Conservation (phyloP, 768 basidiomycete genomes). For the Agaricus blazei region DNA sequence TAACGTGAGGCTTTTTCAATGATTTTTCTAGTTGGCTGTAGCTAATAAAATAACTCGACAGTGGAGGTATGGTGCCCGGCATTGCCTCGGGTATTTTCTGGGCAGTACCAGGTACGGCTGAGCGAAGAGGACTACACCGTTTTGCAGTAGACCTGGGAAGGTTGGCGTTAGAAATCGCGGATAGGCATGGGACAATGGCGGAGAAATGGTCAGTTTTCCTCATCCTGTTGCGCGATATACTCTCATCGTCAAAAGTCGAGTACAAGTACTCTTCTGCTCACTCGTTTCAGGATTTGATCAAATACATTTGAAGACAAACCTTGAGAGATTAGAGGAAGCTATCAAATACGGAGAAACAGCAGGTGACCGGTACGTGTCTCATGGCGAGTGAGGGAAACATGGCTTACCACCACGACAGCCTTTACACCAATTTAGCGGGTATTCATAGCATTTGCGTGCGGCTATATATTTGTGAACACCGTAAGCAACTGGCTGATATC, state of each 20-base stretch:
- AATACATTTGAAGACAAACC: conserved; percentile 56
- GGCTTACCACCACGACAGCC: conserved; percentile 26
- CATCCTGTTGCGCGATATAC: neutral
- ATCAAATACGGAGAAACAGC: conserved; percentile 62
- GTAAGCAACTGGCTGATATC: conserved; percentile 29
- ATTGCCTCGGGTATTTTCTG: conserved; percentile 71
- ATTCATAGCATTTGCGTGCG: conserved; percentile 50
- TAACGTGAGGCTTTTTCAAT: conserved; percentile 35
- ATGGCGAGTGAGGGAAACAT: neutral
- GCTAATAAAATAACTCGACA: conserved; percentile 18
- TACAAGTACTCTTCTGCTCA: conserved; percentile 53
- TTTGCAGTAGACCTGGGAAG: conserved; percentile 67
- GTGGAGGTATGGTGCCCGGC: conserved; percentile 64
- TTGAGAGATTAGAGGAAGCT: conserved; percentile 56
- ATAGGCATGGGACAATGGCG: conserved; percentile 53
- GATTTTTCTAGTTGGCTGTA: neutral
- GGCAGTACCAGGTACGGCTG: conserved; percentile 58
- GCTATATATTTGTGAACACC: conserved; percentile 56
- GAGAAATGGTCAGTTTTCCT: conserved; percentile 56
- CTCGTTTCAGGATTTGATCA: conserved; percentile 68
- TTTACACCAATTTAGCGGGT: conserved; percentile 57
- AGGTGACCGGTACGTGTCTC: conserved; percentile 50
- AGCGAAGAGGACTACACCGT: conserved; percentile 56
- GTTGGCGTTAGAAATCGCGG: conserved; percentile 63
- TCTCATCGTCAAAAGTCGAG: conserved; percentile 36